phyloP scores from a whole-genome alignment of 805 yeast species.

The Sugiyamaella floridensis region DNA sequence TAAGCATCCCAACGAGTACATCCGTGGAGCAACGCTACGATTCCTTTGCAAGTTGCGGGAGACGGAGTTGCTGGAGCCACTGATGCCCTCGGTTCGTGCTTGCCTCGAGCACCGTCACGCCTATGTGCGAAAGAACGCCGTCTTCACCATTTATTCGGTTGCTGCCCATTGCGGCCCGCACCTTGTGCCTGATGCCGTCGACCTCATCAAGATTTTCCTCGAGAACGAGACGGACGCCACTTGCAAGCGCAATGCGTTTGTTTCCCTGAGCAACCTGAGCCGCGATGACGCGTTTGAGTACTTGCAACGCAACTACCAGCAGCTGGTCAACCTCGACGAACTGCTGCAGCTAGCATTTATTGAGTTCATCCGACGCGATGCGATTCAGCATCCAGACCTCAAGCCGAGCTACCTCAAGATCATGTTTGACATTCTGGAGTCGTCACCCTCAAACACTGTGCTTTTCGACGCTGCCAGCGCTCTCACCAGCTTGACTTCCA shows the following conservation, averaged over 20 bases:
- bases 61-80: conserved; percentile 88
- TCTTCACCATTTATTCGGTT: conserved; percentile 80
- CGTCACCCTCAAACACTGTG: conserved; percentile 61
- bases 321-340: conserved; percentile 65
- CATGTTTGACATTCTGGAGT: conserved; percentile 64
- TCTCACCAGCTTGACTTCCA: conserved; percentile 48
- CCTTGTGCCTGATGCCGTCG: conserved; percentile 93
- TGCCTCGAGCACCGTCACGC: conserved; percentile 96
- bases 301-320: conserved; percentile 60
- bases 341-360: conserved; percentile 81
- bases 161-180: conserved; percentile 62
- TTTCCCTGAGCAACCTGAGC: conserved; percentile 73
- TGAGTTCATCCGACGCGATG: conserved; percentile 84
- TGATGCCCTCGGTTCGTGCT: conserved; percentile 84
- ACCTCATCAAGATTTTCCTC: conserved; percentile 64
- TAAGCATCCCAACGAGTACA: conserved; percentile 96
- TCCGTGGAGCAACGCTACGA: conserved; percentile 91
- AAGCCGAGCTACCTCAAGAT: conserved; percentile 66
- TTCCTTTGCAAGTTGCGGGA: conserved; percentile 86
- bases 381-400: conserved; percentile 54
- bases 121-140: conserved; percentile 95
- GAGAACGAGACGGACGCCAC: conserved; percentile 83
- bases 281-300: conserved; percentile 79
- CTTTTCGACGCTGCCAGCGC: conserved; percentile 89
- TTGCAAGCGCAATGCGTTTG: conserved; percentile 92